Percentiles rank a stretch among this genome's conserved stretches.
These are phyloP conservation scores for Fusarium fracticaudum DNA, from an alignment of 2,329 filamentous ascomycete genomes.

Conservation along the genomic window DNA sequence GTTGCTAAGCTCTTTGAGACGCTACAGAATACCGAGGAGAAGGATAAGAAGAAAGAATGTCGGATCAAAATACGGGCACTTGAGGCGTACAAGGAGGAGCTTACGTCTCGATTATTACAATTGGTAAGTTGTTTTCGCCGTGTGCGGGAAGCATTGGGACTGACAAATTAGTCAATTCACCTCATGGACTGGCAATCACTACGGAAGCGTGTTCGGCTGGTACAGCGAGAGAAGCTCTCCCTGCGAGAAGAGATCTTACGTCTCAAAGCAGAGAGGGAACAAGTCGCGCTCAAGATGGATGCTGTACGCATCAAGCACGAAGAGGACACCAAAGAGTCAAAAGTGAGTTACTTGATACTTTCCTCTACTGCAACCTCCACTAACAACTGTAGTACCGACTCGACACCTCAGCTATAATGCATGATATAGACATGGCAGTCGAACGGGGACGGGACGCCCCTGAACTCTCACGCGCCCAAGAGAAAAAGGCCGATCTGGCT, in stretches of 20 bases:
- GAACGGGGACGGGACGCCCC: slow-evolving; percentile 61
- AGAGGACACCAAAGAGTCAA: slow-evolving; percentile 59
- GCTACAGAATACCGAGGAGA: slow-evolving; percentile 51
- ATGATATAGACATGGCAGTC: slow-evolving; percentile 69
- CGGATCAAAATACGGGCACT: slow-evolving; percentile 65
- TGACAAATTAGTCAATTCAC: slow-evolving; percentile 61
- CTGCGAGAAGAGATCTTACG: slow-evolving; percentile 69
- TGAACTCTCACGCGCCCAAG: slow-evolving; percentile 55
- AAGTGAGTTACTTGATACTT: slow-evolving; percentile 51
- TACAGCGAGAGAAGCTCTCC: slow-evolving; percentile 65
- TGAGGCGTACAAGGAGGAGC: slow-evolving; percentile 67
- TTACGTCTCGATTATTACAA: slow-evolving; percentile 64
- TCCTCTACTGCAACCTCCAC: not conserved
- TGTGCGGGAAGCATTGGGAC: not conserved
- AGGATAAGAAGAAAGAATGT: slow-evolving; percentile 62
- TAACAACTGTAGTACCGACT: slow-evolving; percentile 53
- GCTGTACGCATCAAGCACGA: slow-evolving; percentile 70
- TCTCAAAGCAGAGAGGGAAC: slow-evolving; percentile 67
- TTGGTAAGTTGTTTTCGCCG: slow-evolving; percentile 57
- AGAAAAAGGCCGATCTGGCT: slow-evolving; percentile 61
- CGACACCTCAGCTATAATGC: slow-evolving; percentile 66
- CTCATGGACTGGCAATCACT: slow-evolving; percentile 68
- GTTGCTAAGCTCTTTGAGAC: slow-evolving; percentile 59
- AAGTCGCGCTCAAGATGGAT: slow-evolving; percentile 71
- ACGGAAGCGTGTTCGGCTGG: slow-evolving; percentile 65